These are phyloP conservation scores for Calocybe gangraenosa DNA, from an alignment of 768 basidiomycete genomes.

Conservation along the genomic window DNA sequence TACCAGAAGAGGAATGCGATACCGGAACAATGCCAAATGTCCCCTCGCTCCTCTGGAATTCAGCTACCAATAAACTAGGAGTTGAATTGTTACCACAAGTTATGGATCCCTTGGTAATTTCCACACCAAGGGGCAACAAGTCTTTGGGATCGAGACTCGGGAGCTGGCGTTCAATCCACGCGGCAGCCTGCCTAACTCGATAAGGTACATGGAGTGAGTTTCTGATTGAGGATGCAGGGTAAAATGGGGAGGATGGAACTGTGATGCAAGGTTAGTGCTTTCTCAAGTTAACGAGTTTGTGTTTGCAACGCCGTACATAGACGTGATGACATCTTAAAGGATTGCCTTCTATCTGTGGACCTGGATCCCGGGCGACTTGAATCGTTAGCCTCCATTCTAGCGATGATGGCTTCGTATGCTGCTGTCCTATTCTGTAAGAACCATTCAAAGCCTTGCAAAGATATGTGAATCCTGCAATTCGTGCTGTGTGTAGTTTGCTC, in stretches of 20 bases:
- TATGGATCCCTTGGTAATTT: slow-evolving; percentile 75
- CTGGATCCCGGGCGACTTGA: slow-evolving; percentile 30
- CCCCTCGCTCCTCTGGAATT: slow-evolving; percentile 75
- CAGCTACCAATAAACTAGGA: slow-evolving; percentile 73
- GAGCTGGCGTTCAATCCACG: slow-evolving; percentile 56
- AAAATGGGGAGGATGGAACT: slow-evolving; percentile 25
- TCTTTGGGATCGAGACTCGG: slow-evolving; percentile 78
- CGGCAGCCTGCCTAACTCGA: slow-evolving; percentile 34
- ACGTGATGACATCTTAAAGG: slow-evolving; percentile 34
- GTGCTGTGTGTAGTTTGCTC: slow-evolving; percentile 33
- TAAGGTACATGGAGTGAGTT: slow-evolving; percentile 29
- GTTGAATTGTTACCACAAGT: slow-evolving; percentile 86
- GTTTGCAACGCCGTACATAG: slow-evolving; percentile 34
- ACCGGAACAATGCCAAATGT: slow-evolving; percentile 79
- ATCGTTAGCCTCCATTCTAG: slow-evolving; percentile 56
- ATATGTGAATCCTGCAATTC: slow-evolving; percentile 79
- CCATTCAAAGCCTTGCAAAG: slow-evolving; percentile 86
- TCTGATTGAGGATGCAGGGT: slow-evolving; percentile 26
- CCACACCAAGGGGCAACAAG: slow-evolving; percentile 81
- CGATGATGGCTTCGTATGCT: slow-evolving; percentile 82
- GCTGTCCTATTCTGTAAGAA: slow-evolving; percentile 89
- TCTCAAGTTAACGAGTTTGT: no score
- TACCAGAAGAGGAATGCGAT: slow-evolving; percentile 19
- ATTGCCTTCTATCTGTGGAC: slow-evolving; percentile 32
- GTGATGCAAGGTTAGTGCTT: background rate